A percentile compares a stretch with the other conserved stretches of the same genome.
Evolutionary conservation across 2,329 filamentous ascomycete genomes (phyloP).

Genomic region (Dactylella cylindrospora): DNA sequence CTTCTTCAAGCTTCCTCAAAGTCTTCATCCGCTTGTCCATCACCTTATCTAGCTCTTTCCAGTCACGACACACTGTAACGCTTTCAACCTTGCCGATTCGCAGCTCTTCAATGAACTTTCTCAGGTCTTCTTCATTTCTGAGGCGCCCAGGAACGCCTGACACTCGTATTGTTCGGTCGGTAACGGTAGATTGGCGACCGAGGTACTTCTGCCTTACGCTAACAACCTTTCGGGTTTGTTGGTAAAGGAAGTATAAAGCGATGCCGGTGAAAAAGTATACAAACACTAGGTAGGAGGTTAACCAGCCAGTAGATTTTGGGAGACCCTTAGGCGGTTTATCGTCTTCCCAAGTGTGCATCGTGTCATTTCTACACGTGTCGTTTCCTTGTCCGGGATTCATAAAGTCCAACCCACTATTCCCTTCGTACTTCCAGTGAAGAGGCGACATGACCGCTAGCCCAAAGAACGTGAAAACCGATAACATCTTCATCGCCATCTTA

Average conservation of each 20-base stretch:
- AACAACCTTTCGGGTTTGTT: constrained; percentile 82
- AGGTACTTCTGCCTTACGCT: constrained; percentile 85
- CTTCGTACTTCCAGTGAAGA: constrained; percentile 70
- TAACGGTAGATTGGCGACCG: constrained; percentile 90
- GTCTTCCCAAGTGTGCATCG: constrained; percentile 15
- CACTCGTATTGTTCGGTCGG: constrained; percentile 87
- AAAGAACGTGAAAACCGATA: constrained; percentile 77
- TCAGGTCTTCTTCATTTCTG: constrained; percentile 78
- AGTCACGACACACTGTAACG: constrained; percentile 82
- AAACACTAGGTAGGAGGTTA: constrained; percentile 72
- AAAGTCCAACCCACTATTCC: constrained; percentile 28
- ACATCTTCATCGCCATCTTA: constrained; percentile 87
- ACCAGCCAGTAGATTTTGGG: constrained; percentile 72
- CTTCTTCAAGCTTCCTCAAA: constrained; percentile 74
- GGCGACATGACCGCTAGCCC: constrained; percentile 78
- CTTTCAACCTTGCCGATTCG: constrained; percentile 87
- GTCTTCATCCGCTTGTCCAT: constrained; percentile 67
- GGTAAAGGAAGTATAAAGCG: constrained; percentile 78
- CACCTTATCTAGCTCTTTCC: constrained; percentile 75
- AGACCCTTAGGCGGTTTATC: constrained; percentile 43
- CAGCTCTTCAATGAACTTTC: constrained; percentile 80
- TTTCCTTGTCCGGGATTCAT: constrained; percentile 9
- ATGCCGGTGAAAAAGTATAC: constrained; percentile 86
- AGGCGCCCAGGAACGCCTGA: constrained; percentile 82
- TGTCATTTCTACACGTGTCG: constrained; percentile 27